Evolutionary conservation across 1,284 basidiomycete species (phyloP), one percentile per base, ranked within the genome.

Genomic region (Cutaneotrichosporon cutaneum): DNA sequence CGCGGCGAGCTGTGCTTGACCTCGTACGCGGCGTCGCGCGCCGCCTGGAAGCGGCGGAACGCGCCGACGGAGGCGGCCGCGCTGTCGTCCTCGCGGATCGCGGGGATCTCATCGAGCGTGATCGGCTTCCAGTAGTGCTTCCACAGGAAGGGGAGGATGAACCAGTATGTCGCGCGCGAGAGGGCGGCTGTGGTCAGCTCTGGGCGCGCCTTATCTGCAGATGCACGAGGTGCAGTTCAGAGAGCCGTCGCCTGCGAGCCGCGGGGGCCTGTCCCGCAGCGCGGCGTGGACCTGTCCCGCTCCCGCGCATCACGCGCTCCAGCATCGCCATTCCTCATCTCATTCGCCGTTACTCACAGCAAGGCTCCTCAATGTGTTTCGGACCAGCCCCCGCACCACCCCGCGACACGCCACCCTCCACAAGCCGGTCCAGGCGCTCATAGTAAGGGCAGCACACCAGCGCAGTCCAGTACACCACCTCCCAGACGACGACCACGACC

Each of bases 81-180:
- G 24, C 79, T 76, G 69, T 84, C 82, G 62, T 82, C 82, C 32
- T 83, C 80, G 8, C 82, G 72, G 2, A 85, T 72, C 22, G 82
- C 81, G 0, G 83, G 83, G 7, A 84, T 78, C 33, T 81, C 77
- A 13, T 75, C 68, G 42, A 82, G 67, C 9, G 74, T 77, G 62
- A 83, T 75, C 1, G 82, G 78, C 4, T 60, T 72, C 45, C 69
- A 71, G 68, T 80, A 82, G 66, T 82, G 79, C 61, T 78, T 77
- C 63, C 79, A 72, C 21, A 83, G 72, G 50, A 81, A 71, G 0
- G 81, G 72, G 6, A 79, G 64, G 58, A 82, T 71, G 70, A 77
- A 81, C 5, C 68, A 72, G 64, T 80, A 82, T 0, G 79, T 74
- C 0, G 75, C 75, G 30, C 79, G 68, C 1, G 77, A 72, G 56